Evolutionary conservation across 73 alveolate genomes (phyloP), one percentile per base, ranked within the genome.

Genomic region (Symbiodinium natans): DNA sequence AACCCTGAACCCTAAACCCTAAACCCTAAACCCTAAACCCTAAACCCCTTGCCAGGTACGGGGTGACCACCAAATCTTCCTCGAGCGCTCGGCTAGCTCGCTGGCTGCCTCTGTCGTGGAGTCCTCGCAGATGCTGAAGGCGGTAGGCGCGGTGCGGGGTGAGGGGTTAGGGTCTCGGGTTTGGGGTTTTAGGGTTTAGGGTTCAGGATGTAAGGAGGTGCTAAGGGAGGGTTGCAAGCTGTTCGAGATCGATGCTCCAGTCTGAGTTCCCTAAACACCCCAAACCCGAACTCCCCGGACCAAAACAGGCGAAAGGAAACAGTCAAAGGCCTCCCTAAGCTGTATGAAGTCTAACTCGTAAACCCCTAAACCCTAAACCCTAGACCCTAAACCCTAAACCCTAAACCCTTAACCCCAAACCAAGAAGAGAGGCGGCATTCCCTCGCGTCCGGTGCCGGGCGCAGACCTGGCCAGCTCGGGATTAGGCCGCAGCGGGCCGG

Each of bases 91-190:
- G 34, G 96, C 77, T 23, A 89, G 87, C 82, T 89, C 96, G 2
- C 68, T 89, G 75, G 96, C 96, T 10, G 96, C 96, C 75, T 89
- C 96, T 13, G 87, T 89, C 36, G 17, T 89, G 77, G 96, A 89
- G 75, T 89, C 96, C 96, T 89, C 96, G 48, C 86, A 89, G 87
- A 63, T 89, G 77, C 96, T 89, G 43, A 89, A 89, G 42, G 46
- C 87, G 3, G 96, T 63, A 89, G 96, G 96, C 96, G 75, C 39
- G 85, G 52, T 29, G 9, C 25, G 21, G 19, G 3, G 5, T 56
- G 25, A n/a, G 74, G 74, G 74, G 74, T 8, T 13, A 3, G 74
- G 74, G 25, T 56, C 33, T 56, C 31, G 74, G 74, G 74, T 56
- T 19, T 56, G 15, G 31, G 74, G 25, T 13, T 56, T 56, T 56